Conservation (phyloP, 169 alveolate genomes). For the Plasmodium malariae region DNA sequence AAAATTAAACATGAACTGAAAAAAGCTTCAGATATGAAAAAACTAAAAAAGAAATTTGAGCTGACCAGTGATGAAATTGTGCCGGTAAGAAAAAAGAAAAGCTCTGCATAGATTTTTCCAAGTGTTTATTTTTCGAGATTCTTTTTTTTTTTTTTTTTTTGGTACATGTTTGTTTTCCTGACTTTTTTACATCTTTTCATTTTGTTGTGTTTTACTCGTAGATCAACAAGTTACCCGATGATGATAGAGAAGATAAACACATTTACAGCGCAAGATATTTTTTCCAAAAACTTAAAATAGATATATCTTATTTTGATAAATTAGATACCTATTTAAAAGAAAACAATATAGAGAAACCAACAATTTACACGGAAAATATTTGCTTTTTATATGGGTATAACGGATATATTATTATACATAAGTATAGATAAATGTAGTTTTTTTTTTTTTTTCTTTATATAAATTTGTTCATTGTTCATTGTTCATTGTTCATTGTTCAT, state of each 20-base stretch:
- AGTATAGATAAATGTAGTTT: neutral
- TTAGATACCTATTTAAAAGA: conserved; percentile 56
- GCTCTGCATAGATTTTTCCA: neutral
- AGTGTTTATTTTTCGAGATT: neutral
- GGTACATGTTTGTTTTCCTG: neutral
- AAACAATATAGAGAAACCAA: conserved; percentile 60
- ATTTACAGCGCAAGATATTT: conserved; percentile 63
- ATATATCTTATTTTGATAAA: conserved; percentile 69
- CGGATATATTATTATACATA: neutral
- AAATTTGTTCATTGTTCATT: neutral
- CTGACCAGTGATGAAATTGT: conserved; percentile 80
- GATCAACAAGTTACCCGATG: conserved; percentile 68
- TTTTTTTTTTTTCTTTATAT: neutral
- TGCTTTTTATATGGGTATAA: conserved; percentile 75
- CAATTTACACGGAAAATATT: conserved; percentile 60
- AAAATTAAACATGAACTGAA: conserved; percentile 81
- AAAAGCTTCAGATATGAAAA: conserved; percentile 81
- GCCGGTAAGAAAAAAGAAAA: conserved; percentile 53
- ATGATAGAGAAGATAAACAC: conserved; percentile 62
- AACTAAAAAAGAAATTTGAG: conserved; percentile 81
- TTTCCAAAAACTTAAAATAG: conserved; percentile 75
- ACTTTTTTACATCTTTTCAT: neutral
- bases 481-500: too few relatives aligned
- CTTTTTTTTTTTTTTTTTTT: neutral
- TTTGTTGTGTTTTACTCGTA: too few relatives aligned